Evolutionary conservation across 164 flowering plant genomes (phyloP).

Genomic region (Annona cherimola): DNA sequence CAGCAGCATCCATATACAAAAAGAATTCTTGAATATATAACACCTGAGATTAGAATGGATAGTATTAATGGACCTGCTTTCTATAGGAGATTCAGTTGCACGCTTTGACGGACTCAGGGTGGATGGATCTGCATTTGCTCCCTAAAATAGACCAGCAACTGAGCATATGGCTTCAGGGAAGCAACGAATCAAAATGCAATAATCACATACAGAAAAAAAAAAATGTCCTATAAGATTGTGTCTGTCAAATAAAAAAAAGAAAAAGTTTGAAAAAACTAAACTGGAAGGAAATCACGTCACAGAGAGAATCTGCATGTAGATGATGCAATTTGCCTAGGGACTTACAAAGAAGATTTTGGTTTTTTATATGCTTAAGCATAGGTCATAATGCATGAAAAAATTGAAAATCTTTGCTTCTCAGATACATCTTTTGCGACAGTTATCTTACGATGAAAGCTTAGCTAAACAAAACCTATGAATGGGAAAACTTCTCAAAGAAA

Average conservation of each 20-base stretch:
- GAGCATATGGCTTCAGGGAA: neutral
- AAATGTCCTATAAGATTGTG: no score
- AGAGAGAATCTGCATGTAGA: neutral
- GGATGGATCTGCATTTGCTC: slow-evolving; percentile 21
- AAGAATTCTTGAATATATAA: neutral
- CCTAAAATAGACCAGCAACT: slow-evolving; percentile 31
- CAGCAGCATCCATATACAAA: neutral
- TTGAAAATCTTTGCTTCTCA: neutral
- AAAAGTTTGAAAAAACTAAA: no score
- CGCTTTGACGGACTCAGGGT: slow-evolving; percentile 45
- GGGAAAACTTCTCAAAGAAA: neutral
- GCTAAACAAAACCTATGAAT: neutral
- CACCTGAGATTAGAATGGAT: neutral
- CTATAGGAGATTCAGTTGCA: slow-evolving; percentile 31
- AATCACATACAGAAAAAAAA: neutral
- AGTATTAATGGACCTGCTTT: slow-evolving; percentile 43
- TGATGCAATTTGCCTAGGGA: neutral
- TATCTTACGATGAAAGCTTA: neutral
- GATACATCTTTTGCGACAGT: neutral
- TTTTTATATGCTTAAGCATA: neutral
- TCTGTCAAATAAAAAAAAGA: neutral
- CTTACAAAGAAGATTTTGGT: neutral
- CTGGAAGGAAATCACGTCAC: neutral
- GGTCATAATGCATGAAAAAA: neutral
- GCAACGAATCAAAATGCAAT: neutral